phyloP scores from a whole-genome alignment of 1,139 yeast species.

The Arxiozyma heterogenica region DNA sequence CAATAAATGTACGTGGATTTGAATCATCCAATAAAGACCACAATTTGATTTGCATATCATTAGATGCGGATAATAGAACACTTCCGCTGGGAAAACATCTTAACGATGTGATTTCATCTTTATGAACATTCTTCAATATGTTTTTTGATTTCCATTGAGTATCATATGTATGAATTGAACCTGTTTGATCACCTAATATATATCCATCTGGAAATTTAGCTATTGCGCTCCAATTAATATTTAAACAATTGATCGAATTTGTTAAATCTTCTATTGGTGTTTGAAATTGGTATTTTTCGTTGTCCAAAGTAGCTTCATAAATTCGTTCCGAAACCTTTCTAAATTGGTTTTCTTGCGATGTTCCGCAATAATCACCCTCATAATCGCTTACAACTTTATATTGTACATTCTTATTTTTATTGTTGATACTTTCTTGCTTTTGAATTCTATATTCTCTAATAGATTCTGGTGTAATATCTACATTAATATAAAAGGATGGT shows the following conservation, averaged over 20 bases:
- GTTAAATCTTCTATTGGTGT: conserved; percentile 8
- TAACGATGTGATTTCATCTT: conserved; percentile 35
- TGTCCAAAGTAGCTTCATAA: conserved; percentile 13
- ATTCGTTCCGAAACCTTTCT: background rate
- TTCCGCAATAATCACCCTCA: background rate
- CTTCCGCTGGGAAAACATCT: conserved; percentile 51
- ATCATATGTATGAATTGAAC: conserved; percentile 31
- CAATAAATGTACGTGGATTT: conserved; percentile 41
- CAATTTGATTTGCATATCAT: conserved; percentile 47
- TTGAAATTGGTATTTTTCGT: conserved; percentile 9
- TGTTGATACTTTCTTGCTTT: conserved; percentile 5
- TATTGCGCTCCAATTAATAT: conserved; percentile 6
- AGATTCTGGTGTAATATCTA: conserved; percentile 28
- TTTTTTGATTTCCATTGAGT: conserved; percentile 12
- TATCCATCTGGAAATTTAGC: conserved; percentile 1
- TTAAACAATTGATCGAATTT: background rate
- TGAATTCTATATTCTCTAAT: conserved; percentile 28
- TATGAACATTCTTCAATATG: conserved; percentile 38
- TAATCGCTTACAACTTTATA: background rate
- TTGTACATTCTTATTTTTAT: background rate
- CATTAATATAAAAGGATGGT: conserved; percentile 37
- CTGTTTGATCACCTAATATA: conserved; percentile 38
- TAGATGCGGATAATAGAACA: conserved; percentile 47
- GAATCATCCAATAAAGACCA: conserved; percentile 46
- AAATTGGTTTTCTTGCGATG: conserved; percentile 1